Evolutionary conservation across 2,329 filamentous ascomycete species (phyloP), one percentile per base, ranked within the genome.

Genomic region (Blastomyces emzantsi): DNA sequence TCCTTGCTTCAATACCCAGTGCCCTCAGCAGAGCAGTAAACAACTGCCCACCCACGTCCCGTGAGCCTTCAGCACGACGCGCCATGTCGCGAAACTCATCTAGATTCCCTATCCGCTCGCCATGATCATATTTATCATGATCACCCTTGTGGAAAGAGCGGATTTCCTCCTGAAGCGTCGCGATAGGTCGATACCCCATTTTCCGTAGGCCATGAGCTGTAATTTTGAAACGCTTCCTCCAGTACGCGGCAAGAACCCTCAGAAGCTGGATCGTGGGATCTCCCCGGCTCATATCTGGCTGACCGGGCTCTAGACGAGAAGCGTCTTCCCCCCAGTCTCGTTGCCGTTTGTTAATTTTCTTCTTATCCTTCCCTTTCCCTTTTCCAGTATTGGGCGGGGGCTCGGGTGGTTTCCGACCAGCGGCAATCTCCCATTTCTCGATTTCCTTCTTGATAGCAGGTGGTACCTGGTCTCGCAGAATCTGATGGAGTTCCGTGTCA

Each of bases 41-140:
- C 0, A 99, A 81, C 71, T 97, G 92, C 0, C 90, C 88, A 0
- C 92, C 92, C 2, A 94, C 82, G 74, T 97, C 94, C 66, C 92
- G 84, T 65, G 92, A 97, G 0, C 94, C 94, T 65, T 86, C 80
- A 69, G 90, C 90, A 41, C 79, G 78, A 66, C 84, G 84, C 1
- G 93, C 93, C 59, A 82, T 79, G 28, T 82, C 77, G 45, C 87
- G 85, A 66, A 97, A 92, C 4, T 86, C 85, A 0, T 86, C 79
- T 0, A 92, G 70, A 61, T 80, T 79, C n/a, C 78, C 76, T 1
- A 97, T 84, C 15, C 84, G 82, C 76, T 97, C 94, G 0, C 93
- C 93, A 72, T 93, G 91, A 6, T 78, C 78, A 56, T 84, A 80
- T 0, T 81, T 75, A 67, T 94, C 83, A 63, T 85, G 79, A 0